phyloP scores from a whole-genome alignment of 1,284 basidiomycete genomes.

The Phellopilus nigrolimitatus region DNA sequence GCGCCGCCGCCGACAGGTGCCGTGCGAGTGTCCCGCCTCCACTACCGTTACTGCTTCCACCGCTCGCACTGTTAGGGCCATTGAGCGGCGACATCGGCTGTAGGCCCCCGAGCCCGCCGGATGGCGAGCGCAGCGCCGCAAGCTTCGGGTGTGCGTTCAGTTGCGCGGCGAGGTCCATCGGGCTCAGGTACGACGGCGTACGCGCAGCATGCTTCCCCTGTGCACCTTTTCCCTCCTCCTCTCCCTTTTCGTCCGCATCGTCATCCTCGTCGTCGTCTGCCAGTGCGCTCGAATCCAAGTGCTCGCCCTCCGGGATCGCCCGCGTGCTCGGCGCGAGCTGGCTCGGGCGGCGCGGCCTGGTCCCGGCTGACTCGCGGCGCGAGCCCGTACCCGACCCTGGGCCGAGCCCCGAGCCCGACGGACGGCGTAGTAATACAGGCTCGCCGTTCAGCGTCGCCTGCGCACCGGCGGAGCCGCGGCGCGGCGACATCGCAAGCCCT shows the following conservation, averaged over 20 bases:
- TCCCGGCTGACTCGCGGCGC: not conserved
- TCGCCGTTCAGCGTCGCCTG: conserved; percentile 16
- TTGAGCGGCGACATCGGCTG: conserved; percentile 31
- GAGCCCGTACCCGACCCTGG: conserved; percentile 14
- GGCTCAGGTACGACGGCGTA: conserved; percentile 12
- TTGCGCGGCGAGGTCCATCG: conserved; percentile 30
- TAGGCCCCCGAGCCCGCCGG: not conserved
- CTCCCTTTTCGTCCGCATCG: conserved; percentile 1
- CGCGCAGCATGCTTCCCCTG: not conserved
- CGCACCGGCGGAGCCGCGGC: conserved; percentile 6
- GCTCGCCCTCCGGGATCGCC: conserved; percentile 5
- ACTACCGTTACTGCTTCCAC: not conserved
- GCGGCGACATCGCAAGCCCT: not conserved
- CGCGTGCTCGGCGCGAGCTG: conserved; percentile 1
- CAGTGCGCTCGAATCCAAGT: conserved; percentile 11
- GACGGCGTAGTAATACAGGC: too few relatives aligned
- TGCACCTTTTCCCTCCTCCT: not conserved
- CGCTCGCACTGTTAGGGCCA: conserved; percentile 18
- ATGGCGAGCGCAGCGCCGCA: conserved; percentile 27
- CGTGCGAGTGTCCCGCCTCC: not conserved
- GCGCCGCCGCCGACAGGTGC: conserved; percentile 24
- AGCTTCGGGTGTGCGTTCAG: conserved; percentile 31
- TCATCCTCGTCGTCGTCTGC: conserved; percentile 20
- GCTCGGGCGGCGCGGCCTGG: conserved; percentile 8
- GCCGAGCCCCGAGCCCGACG: not conserved